Base-by-base conservation (phyloP, 345 rosid genomes). In the Physaria fendleri region DNA sequence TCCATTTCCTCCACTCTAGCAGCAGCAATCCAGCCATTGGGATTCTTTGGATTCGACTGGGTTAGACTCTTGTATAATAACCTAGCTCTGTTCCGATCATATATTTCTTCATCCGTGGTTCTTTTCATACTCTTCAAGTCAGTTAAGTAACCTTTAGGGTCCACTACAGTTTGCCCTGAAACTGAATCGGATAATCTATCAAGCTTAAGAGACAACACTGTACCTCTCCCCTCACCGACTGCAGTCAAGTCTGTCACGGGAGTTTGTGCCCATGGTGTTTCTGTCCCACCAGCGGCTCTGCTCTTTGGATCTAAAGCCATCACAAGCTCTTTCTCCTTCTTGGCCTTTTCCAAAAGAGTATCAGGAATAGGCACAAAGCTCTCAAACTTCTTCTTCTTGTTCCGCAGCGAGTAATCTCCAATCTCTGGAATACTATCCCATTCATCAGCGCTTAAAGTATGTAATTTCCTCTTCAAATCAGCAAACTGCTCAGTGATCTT, bases 1-100 rank as follows among this genome's bases (percentile, higher is more conserved):
- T 94, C 98, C 75, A 86, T 90, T 78, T 86, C 98, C 81, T 92
- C 98, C 61, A 92, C 65, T 79, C 98, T 82, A 3, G 98, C 90
- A 10, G 97, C 93, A 0, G 97, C 96, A 74, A 92, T 86, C 98
- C 97, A 92, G 11, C 98, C 95, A 11, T 89, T 91, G 0, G 98
- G 95, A 33, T 88, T 95, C 69, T 88, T 92, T 0, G 95, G 96
- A 38, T 88, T 92, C 3, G 98, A 86, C 77, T 81, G 90, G 0
- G 77, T 92, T 5, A 88, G 78, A 81, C 95, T 86, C 83, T 86
- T 92, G 76, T 88, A 74, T 69, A 92, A 67, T 69, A 92, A 58
- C 64, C 97, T 84, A 2, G 97, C 98, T 78, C 82, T 88, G 76
- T 88, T 92, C 41, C 90, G 88, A 80, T 92, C 93, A 1, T 91